Evolutionary conservation across 805 yeast species (phyloP).

Genomic region (Millerozyma miso): DNA sequence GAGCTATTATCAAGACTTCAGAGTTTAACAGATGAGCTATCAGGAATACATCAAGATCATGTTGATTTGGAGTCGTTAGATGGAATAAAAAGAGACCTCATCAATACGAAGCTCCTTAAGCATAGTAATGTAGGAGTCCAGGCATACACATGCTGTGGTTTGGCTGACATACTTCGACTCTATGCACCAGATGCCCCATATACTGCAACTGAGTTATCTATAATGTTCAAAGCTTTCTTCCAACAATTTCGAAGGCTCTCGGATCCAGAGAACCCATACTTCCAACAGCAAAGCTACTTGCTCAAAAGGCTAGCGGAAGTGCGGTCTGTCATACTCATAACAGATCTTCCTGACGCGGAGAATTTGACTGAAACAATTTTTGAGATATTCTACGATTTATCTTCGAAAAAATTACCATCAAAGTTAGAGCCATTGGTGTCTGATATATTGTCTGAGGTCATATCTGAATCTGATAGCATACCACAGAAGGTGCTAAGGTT

Average conservation of each 20-base stretch:
- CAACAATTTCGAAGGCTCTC: slow-evolving; percentile 54
- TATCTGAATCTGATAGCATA: slow-evolving; percentile 64
- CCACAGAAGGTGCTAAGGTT: slow-evolving; percentile 58
- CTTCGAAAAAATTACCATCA: slow-evolving; percentile 42
- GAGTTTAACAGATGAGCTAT: slow-evolving; percentile 57
- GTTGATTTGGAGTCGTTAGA: slow-evolving; percentile 43
- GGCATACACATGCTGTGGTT: slow-evolving; percentile 65
- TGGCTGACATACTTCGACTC: slow-evolving; percentile 70
- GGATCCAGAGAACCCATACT: slow-evolving; percentile 56
- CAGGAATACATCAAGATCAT: slow-evolving; percentile 57
- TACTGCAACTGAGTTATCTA: slow-evolving; percentile 56
- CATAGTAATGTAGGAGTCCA: slow-evolving; percentile 68
- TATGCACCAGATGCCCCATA: slow-evolving; percentile 92
- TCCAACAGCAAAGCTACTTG: slow-evolving; percentile 58
- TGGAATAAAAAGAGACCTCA: slow-evolving; percentile 46
- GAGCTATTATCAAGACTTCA: slow-evolving; percentile 57
- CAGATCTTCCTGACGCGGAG: slow-evolving; percentile 67
- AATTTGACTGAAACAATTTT: slow-evolving; percentile 54
- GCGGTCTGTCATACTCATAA: slow-evolving; percentile 64
- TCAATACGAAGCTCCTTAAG: slow-evolving; percentile 53
- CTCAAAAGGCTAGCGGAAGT: slow-evolving; percentile 70
- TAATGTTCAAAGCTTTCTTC: slow-evolving; percentile 63
- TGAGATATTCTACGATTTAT: slow-evolving; percentile 54
- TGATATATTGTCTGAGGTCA: slow-evolving; percentile 69
- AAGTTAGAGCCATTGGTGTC: slow-evolving; percentile 59